Evolutionary conservation across 345 rosid species (phyloP), one percentile per base, ranked within the genome.

Genomic region (Eucalyptus curtisii): DNA sequence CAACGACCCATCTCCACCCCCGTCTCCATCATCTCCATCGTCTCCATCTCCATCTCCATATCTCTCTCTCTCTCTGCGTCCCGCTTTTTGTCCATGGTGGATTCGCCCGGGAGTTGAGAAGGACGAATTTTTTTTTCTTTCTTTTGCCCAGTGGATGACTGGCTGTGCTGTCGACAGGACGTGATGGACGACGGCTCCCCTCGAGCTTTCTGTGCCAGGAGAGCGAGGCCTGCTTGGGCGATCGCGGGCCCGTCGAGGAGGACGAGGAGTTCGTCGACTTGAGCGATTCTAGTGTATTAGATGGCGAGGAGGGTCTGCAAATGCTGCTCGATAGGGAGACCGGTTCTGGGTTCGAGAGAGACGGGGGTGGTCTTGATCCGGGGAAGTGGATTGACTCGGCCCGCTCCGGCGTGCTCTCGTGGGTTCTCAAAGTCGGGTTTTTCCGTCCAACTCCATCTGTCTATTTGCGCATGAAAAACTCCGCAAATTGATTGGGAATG

Each of bases 341-440:
- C 48, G 89, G 8, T 84, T 88, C 87, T 61, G 94, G 93, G 66
- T 91, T 89, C 86, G 86, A 85, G 80, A 87, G 61, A 31, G 88
- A 85, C 85, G 91, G 87, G 86, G 88, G 66, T 25, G 66, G 92
- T 47, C 86, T 86, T 87, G 88, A 86, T 71, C 76, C 87, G 47
- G 88, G 76, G 53, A 87, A 90, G 50, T 88, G 91, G 92, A 57
- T 93, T 53, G 90, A 90, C 90, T 64, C 68, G 90, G 93, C 91
- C 85, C 93, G 97, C 50, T 86, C 49, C 89, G 93, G 94, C 53
- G 94, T 93, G 40, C 88, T 95, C 86, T 68, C 92, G 4, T 94
- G 96, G 97, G 91, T 94, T 88, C 93, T 94, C 89, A 93, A 90
- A 53, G 96, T 94, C 68, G 57, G 94, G 93, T 44, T 40, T 50